Evolutionary conservation across 768 basidiomycete genomes (phyloP).

Genomic region (Obba rivulosa): DNA sequence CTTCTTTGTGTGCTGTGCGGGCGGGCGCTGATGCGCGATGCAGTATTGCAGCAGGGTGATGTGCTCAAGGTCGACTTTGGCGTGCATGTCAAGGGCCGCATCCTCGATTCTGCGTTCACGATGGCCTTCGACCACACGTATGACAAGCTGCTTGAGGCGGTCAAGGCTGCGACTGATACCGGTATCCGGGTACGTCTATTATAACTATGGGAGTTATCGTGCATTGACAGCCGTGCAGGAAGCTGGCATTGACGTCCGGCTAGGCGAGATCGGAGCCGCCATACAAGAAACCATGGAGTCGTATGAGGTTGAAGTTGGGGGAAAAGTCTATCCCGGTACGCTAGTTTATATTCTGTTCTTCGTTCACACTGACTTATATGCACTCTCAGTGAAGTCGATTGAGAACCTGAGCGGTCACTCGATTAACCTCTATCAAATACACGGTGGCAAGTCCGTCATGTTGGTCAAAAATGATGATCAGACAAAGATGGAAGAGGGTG

Average conservation of each 20-base stretch:
- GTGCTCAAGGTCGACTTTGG: constrained; percentile 97
- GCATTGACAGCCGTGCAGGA: constrained; percentile 44
- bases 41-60: constrained; percentile 79
- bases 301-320: constrained; percentile 91
- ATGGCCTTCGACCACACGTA: constrained; percentile 86
- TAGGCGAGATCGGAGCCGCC: constrained; percentile 85
- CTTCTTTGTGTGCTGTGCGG: constrained; percentile 4
- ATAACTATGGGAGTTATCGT: not conserved
- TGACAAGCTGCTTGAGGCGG: constrained; percentile 83
- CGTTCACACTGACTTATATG: not conserved
- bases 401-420: constrained; percentile 93
- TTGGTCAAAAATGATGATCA: constrained; percentile 87
- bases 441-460: constrained; percentile 89
- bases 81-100: constrained; percentile 95
- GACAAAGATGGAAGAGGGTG: constrained; percentile 98
- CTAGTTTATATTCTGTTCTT: not conserved
- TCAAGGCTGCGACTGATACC: constrained; percentile 90
- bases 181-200: constrained; percentile 66
- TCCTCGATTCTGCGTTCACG: constrained; percentile 95
- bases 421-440: constrained; percentile 86
- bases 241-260: constrained; percentile 91
- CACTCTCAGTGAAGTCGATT: constrained; percentile 77
- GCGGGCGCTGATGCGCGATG: not conserved
- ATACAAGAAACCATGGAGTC: constrained; percentile 99
- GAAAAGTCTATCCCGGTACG: constrained; percentile 76